A percentile compares a stretch with the other conserved stretches of the same genome.
These are phyloP conservation scores for Wickerhamiella spandovensis DNA, from an alignment of 805 yeast species.

Conservation along the genomic window DNA sequence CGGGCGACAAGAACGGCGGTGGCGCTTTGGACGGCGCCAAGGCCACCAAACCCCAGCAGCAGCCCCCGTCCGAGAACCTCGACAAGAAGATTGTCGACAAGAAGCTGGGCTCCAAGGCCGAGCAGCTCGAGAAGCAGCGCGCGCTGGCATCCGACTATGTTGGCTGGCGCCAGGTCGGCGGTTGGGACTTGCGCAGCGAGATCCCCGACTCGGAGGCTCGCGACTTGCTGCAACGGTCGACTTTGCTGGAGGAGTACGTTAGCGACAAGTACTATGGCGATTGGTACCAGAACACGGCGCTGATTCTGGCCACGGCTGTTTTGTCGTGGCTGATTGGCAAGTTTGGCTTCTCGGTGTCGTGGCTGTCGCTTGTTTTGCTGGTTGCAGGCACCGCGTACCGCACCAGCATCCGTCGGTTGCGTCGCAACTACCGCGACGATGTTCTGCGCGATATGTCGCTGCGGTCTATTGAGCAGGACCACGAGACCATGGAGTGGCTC, in stretches of 20 bases:
- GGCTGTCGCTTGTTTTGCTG: conserved; percentile 60
- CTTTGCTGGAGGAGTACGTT: conserved; percentile 60
- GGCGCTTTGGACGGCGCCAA: conserved; percentile 1
- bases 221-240: conserved; percentile 57
- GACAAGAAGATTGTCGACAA: conserved; percentile 9
- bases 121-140: conserved; percentile 27
- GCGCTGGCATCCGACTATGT: conserved; percentile 49
- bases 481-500: conserved; percentile 92
- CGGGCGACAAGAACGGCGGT: not conserved
- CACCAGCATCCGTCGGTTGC: conserved; percentile 66
- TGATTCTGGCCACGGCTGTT: conserved; percentile 51
- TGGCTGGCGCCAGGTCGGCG: conserved; percentile 93
- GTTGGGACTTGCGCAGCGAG: conserved; percentile 55
- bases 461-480: conserved; percentile 70
- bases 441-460: conserved; percentile 80
- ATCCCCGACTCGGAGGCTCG: conserved; percentile 37
- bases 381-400: conserved; percentile 61
- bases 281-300: conserved; percentile 87
- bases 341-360: conserved; percentile 62
- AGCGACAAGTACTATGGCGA: conserved; percentile 78
- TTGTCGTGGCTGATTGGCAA: conserved; percentile 71
- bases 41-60: conserved; percentile 4
- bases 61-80: conserved; percentile 6
- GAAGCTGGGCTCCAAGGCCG: conserved; percentile 22
- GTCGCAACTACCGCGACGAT: conserved; percentile 59